Evolutionary conservation across 179 eudicot genomes (phyloP).

Genomic region (Camellia oleifera): DNA sequence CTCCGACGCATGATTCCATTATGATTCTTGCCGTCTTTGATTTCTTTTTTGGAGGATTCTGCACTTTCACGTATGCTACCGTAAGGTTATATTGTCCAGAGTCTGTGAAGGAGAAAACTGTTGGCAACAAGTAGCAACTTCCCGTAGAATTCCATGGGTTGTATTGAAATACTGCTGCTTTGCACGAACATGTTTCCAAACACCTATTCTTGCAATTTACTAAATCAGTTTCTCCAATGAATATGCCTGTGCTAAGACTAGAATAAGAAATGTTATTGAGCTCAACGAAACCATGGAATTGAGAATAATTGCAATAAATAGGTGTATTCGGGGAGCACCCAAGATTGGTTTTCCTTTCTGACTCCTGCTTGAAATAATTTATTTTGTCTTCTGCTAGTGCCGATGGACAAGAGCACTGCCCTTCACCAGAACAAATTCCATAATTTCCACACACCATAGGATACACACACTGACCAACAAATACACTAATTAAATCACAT

Average conservation of each 20-base stretch:
- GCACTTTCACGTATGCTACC: neutral
- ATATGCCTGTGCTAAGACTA: neutral
- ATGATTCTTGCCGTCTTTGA: neutral
- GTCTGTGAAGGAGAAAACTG: neutral
- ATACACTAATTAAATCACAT: neutral
- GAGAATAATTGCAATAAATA: neutral
- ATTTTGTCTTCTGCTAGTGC: no score
- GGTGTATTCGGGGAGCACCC: neutral
- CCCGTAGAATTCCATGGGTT: neutral
- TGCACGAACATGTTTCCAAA: constrained; percentile 7
- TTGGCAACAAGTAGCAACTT: neutral
- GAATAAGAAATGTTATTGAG: neutral
- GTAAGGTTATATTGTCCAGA: neutral
- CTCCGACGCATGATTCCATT: neutral
- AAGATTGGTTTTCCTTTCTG: constrained; percentile 12
- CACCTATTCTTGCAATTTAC: neutral
- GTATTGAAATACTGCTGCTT: neutral
- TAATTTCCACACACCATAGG: constrained; percentile 29
- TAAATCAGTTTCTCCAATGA: neutral
- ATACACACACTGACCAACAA: constrained; percentile 21
- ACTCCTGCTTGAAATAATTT: constrained; percentile 2
- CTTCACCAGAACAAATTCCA: constrained; percentile 23
- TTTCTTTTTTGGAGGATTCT: neutral
- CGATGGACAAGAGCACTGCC: constrained; percentile 17
- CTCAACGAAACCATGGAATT: constrained; percentile 5